phyloP scores from a whole-genome alignment of 2,329 filamentous ascomycete species.

The Clarireedia paspali region DNA sequence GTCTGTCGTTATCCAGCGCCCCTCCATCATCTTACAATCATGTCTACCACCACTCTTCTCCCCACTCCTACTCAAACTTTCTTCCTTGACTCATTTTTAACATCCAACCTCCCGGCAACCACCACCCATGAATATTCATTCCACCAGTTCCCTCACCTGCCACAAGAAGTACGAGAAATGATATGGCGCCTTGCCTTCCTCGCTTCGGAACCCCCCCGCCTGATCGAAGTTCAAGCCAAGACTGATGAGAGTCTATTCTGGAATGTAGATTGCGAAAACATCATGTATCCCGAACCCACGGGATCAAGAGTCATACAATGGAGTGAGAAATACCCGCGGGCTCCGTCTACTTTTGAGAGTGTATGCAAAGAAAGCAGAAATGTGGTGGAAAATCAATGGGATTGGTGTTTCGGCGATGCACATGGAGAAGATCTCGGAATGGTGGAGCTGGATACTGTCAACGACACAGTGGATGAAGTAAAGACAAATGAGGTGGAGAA shows the following conservation, averaged over 20 bases:
- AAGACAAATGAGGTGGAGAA: neutral
- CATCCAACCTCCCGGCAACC: neutral
- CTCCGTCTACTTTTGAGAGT: neutral
- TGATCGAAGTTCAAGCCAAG: slow-evolving; percentile 1
- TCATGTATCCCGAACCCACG: neutral
- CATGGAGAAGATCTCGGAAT: neutral
- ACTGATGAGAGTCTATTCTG: neutral
- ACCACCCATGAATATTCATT: neutral
- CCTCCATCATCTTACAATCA: neutral
- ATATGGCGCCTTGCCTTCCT: slow-evolving; percentile 3
- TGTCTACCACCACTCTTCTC: neutral
- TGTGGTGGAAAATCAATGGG: neutral
- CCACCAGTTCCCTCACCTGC: neutral
- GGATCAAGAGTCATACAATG: neutral
- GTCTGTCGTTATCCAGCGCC: neutral
- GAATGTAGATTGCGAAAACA: neutral
- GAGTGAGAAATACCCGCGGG: neutral
- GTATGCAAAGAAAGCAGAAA: neutral
- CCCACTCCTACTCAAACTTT: neutral
- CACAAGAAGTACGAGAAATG: neutral
- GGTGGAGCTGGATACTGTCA: neutral
- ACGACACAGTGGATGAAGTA: neutral
- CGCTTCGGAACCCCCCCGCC: neutral
- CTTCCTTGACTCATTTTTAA: neutral
- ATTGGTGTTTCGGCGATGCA: neutral